Conservation (phyloP, 306 rosid genomes). For the Vigna hirtella region DNA sequence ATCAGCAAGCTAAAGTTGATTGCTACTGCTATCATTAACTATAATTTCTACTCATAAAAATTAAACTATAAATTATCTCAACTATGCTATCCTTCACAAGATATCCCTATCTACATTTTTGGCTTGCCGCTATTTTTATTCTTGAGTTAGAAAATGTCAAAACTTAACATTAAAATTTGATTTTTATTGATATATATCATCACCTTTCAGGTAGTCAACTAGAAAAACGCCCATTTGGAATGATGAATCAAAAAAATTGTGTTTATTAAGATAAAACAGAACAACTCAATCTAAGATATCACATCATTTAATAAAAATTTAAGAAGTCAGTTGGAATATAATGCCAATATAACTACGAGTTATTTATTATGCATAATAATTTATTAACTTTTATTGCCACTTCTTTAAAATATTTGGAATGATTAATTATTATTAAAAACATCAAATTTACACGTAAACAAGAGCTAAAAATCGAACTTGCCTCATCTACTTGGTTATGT, state of each 20-base stretch:
- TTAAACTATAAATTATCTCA: constrained; percentile 4
- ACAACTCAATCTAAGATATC: not conserved
- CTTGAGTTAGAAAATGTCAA: constrained; percentile 35
- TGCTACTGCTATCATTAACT: constrained; percentile 28
- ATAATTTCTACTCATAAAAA: not conserved
- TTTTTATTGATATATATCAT: not conserved
- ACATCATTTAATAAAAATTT: not conserved
- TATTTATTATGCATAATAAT: not conserved
- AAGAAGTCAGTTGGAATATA: not conserved
- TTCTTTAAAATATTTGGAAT: not conserved
- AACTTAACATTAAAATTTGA: constrained; percentile 15
- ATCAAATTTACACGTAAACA: not conserved
- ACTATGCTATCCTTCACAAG: not conserved
- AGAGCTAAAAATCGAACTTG: not conserved
- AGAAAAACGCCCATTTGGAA: not conserved
- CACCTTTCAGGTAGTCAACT: constrained; percentile 27
- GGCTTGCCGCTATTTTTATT: not conserved
- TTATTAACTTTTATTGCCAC: not conserved
- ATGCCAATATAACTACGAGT: not conserved
- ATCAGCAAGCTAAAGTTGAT: constrained; percentile 42
- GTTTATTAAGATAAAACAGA: constrained; percentile 2
- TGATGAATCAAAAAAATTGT: not conserved
- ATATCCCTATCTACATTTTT: not conserved
- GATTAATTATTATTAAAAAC: not conserved
- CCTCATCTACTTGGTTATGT: not conserved